Conservation (phyloP, 371 early-diverging fungal species). For the Mucor racemosus region DNA sequence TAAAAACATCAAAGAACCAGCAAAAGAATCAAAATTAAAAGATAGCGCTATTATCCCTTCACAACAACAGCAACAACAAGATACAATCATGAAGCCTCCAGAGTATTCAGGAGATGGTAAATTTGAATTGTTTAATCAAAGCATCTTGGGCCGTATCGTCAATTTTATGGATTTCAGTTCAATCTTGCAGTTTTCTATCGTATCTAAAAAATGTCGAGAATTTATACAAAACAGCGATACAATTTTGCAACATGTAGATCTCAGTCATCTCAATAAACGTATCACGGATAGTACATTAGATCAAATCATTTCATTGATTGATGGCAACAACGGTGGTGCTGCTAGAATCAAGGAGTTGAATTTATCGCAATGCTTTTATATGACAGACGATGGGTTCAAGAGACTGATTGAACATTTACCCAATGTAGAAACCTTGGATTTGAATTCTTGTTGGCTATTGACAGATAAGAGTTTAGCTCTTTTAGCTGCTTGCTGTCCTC, state of each 20-base stretch:
- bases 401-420: constrained; percentile 38
- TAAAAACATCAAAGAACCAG: constrained; percentile 14
- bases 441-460: constrained; percentile 82
- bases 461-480: constrained; percentile 66
- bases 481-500: constrained; percentile 45
- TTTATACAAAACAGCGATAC: constrained; percentile 35
- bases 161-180: constrained; percentile 36
- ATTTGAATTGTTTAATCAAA: constrained; percentile 20
- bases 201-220: constrained; percentile 34
- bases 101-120: constrained; percentile 2
- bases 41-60: background rate
- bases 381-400: constrained; percentile 56
- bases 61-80: background rate
- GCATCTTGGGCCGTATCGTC: constrained; percentile 27
- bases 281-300: constrained; percentile 43
- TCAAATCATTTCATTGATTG: constrained; percentile 19
- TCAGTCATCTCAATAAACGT: constrained; percentile 45
- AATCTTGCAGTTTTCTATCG: constrained; percentile 25
- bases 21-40: constrained; percentile 10
- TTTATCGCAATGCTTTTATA: constrained; percentile 52
- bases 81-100: background rate
- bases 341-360: constrained; percentile 29
- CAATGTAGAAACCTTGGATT: constrained; percentile 56
- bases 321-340: constrained; percentile 4
- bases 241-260: constrained; percentile 44